Evolutionary conservation across 768 basidiomycete species (phyloP), one percentile per base, ranked within the genome.

Genomic region (Phaeolepiota aurea): DNA sequence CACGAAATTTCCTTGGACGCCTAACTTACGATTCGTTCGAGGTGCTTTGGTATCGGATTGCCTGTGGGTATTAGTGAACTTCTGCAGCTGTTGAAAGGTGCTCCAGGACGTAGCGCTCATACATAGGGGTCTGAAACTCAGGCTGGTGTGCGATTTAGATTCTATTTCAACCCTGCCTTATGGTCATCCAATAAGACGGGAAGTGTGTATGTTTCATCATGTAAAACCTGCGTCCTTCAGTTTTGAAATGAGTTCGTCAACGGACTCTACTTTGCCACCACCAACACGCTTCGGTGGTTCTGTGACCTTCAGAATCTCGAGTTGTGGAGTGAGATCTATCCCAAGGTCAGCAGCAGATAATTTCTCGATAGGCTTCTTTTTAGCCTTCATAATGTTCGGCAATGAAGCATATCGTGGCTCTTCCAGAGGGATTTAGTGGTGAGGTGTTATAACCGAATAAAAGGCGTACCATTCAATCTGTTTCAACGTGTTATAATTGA

Each of bases 351-450:
- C 67, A 1, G 90, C 71, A 12, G 76, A 76, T 38, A 96, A 53
- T 55, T 87, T 91, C 63, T 93, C 82, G 32, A 97, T 63, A 11
- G 86, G 82, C 68, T 99, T 99, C 75, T 97, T 99, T 74, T 97
- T 98, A n/a, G 96, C 96, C 63, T 94, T 93, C 89, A 94, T 94
- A 62, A 94, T 94, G 51, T 90, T 92, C 3, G 91, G 90, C 44
- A 99, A 61, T n/a, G 93, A 91, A 0, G 96, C 96, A 54, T 96
- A 99, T 50, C 94, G 84, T 0, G 94, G 94, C 60, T 94, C 93
- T 91, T 36, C 40, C 40, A 32, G 35, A 30, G 38, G 44, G 7
- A 42, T 37, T n/a, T n/a, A n/a, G n/a, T n/a, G n/a, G n/a, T n/a
- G n/a, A n/a, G n/a, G n/a, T n/a, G n/a, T n/a, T n/a, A n/a, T n/a